Base-by-base conservation (phyloP, 2,329 filamentous ascomycete genomes). In the Helicocarpus griseus region DNA sequence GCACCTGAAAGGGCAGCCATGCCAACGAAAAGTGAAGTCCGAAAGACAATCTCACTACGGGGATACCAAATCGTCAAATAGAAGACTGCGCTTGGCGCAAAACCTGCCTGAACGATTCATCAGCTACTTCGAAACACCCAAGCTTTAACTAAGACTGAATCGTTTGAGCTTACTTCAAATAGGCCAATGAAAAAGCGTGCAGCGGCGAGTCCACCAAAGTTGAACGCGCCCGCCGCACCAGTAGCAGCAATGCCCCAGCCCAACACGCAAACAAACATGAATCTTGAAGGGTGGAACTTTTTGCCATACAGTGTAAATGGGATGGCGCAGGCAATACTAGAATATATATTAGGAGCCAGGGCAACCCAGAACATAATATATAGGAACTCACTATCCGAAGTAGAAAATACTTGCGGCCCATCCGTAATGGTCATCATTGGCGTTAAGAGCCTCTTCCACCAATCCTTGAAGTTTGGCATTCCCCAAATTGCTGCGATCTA, bases 1-100 rank as follows among this genome's bases (percentile, higher is more conserved):
- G 49, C 78, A 73, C 49, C 79, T 58, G 33, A 77, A 73, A 40
- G 78, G 61, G 44, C 80, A 71, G 26, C 73, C 71, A 61, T 80
- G 81, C 78, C 73, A 51, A 63, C 60, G 36, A 63, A 83, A 61
- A 77, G 73, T 40, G 67, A 76, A 63, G 77, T 81, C 26, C 79
- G 69, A 48, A 75, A 74, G 31, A 77, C 70, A 61, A 78, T 70
- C 65, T 81, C 75, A 14, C 71, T 64, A 61, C 76, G 71, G 51
- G 71, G 76, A 48, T 81, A 83, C 73, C 77, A 83, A 60, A 78
- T 74, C 52, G 76, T 78, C 56, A 75, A 80, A 57, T 83, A 77
- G 49, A 84, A 70, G 69, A 82, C 79, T 51, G 83, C 64, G 1
- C 76, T 80, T 1, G 81, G 81, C 1, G 75, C 77, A 50, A 83